A percentile compares a stretch with the other conserved stretches of the same genome.
Conservation (phyloP, 768 basidiomycete genomes). For the Phanerochaete sordida region DNA sequence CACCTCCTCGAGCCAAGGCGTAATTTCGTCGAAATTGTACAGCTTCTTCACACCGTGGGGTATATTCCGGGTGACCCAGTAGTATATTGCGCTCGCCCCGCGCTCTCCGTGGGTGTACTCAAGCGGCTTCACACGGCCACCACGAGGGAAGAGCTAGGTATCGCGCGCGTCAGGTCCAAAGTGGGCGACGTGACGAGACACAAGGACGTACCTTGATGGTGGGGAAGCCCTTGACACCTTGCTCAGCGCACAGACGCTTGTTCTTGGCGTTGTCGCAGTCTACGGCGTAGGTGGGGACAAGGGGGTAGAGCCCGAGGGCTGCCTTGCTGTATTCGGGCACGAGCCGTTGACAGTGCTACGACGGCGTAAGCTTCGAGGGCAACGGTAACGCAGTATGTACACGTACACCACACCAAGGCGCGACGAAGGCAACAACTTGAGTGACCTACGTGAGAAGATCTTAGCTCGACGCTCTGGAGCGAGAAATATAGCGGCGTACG, state of each 20-base stretch:
- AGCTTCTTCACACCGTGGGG: slow-evolving; percentile 68
- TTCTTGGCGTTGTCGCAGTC: slow-evolving; percentile 86
- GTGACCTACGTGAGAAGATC: not conserved
- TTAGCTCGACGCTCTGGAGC: too few relatives aligned
- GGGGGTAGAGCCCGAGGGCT: slow-evolving; percentile 70
- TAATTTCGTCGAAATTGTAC: slow-evolving; percentile 51
- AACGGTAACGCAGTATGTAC: not conserved
- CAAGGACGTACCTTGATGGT: slow-evolving; percentile 69
- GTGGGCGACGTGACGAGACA: not conserved
- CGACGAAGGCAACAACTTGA: slow-evolving; percentile 79
- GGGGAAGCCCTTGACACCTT: slow-evolving; percentile 89
- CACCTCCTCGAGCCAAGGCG: slow-evolving; percentile 69
- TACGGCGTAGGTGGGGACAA: slow-evolving; percentile 88
- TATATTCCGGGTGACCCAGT: slow-evolving; percentile 71
- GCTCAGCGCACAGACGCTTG: slow-evolving; percentile 77
- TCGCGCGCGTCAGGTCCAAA: not conserved
- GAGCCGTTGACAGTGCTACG: slow-evolving; percentile 80
- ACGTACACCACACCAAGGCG: slow-evolving; percentile 91
- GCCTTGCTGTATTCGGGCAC: slow-evolving; percentile 85
- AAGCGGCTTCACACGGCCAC: slow-evolving; percentile 56
- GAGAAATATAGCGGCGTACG: slow-evolving; percentile 47
- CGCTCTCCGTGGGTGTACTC: slow-evolving; percentile 62
- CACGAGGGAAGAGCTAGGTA: slow-evolving; percentile 71
- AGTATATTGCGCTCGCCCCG: slow-evolving; percentile 66
- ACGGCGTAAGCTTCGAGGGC: not conserved